A percentile compares a stretch with the other conserved stretches of the same genome.
phyloP scores from a whole-genome alignment of 345 rosid species.

The Litchi chinensis region DNA sequence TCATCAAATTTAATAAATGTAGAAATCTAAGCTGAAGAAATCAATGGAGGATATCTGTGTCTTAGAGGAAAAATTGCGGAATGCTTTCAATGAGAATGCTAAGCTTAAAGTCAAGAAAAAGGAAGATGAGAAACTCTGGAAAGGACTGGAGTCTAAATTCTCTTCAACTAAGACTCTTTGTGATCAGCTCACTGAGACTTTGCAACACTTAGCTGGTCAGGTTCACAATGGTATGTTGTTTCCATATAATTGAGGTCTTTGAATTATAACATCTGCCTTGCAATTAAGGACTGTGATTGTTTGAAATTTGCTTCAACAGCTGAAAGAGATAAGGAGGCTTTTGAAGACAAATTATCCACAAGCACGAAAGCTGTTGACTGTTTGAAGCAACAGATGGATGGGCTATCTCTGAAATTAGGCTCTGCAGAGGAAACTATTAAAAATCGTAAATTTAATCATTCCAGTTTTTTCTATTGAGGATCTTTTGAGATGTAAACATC shows the following conservation, averaged over 20 bases:
- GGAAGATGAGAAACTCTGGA: constrained; percentile 94
- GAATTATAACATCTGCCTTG: not conserved
- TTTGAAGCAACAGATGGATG: constrained; percentile 49
- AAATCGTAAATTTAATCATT: constrained; percentile 49
- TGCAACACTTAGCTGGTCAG: constrained; percentile 74
- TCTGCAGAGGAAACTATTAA: constrained; percentile 51
- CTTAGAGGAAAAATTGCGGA: constrained; percentile 86
- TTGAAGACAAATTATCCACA: constrained; percentile 47
- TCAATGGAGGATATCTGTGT: constrained; percentile 56
- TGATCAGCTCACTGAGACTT: constrained; percentile 83
- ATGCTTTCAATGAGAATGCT: constrained; percentile 84
- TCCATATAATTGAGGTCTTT: constrained; percentile 11
- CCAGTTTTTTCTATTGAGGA: constrained; percentile 3
- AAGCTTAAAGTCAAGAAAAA: constrained; percentile 86
- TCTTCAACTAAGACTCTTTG: constrained; percentile 81
- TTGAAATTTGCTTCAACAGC: constrained; percentile 49
- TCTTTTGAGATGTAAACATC: constrained; percentile 8
- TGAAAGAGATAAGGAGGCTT: constrained; percentile 54
- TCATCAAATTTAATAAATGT: constrained; percentile 17
- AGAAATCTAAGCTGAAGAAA: constrained; percentile 87
- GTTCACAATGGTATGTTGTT: constrained; percentile 70
- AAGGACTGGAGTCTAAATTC: constrained; percentile 81
- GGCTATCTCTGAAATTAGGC: constrained; percentile 48
- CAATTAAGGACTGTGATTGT: constrained; percentile 18
- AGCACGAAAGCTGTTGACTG: constrained; percentile 46